These are phyloP conservation scores for Deinandra increscens DNA, from an alignment of 129 eudicot species.

Conservation along the genomic window DNA sequence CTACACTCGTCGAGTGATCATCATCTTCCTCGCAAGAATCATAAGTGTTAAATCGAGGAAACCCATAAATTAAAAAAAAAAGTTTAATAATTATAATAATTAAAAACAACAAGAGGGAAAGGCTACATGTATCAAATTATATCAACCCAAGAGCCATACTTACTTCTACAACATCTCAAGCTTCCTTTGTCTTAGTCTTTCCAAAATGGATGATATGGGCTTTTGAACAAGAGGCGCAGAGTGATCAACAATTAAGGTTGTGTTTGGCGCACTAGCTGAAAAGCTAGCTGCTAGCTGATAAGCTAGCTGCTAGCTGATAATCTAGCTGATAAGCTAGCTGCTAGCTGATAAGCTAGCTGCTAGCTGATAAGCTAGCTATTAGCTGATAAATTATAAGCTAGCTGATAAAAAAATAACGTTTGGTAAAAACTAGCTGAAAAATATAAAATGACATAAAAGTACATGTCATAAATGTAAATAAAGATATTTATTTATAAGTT, in stretches of 20 bases:
- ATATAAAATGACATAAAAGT: no score
- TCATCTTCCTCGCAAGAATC: conserved; percentile 27
- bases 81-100: no score
- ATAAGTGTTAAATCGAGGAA: conserved; percentile 6
- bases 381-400: no score
- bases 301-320: no score
- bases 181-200: conserved; percentile 76
- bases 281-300: no score
- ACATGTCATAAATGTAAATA: no score
- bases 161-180: conserved; percentile 73
- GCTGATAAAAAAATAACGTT: conserved; percentile 70
- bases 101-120: not conserved
- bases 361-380: no score
- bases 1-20: conserved; percentile 32
- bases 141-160: conserved; percentile 27
- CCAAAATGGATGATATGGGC: conserved; percentile 78
- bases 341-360: no score
- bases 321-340: no score
- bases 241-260: no score
- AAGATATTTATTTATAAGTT: no score
- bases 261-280: no score
- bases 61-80: conserved; percentile 38
- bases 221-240: conserved; percentile 65
- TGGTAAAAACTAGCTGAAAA: conserved; percentile 18
- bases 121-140: not conserved